Evolutionary conservation across 164 flowering plant genomes (phyloP), one percentile per base, ranked within the genome.

Genomic region (Tetracentron sinense): DNA sequence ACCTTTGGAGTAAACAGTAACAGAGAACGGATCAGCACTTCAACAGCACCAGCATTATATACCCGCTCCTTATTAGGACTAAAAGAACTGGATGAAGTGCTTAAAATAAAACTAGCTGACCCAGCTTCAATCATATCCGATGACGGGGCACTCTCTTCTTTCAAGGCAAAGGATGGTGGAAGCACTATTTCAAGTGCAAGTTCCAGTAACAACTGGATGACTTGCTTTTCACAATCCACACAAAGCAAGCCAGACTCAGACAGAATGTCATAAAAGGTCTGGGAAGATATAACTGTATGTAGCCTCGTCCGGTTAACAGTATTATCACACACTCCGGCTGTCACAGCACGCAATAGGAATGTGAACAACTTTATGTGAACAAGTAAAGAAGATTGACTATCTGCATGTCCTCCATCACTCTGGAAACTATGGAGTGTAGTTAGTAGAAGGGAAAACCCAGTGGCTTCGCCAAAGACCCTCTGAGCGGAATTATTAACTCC

Each of bases 401-500:
- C 79, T 52, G 35, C 63, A 42, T 59, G 57, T 46, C 62, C 92
- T 63, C 60, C 88, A 65, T 85, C 92, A 80, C 78, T 82, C 75
- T 82, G 92, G 69, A 95, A 87, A 77, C 85, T 69, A 69, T 95
- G 90, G 46, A 90, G 90, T 33, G 83, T 83, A 60, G 99, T 95
- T 53, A 90, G 70, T 51, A 95, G 69, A 68, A 95, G 93, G 47
- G 98, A 95, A 75, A 95, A 90, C 50, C 99, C 99, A 72, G 99
- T 95, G 53, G 92, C 91, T 79, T 95, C 99, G 58, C 98, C 98
- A 78, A 95, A 95, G 60, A 92, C 95, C 72, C 86, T 84, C 68
- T 92, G 94, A 52, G 95, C 91, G 29, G 94, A 73, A 71, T 46
- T 74, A 76, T 95, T 92, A 42, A 71, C 82, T 42, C 92, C 97